phyloP scores from a whole-genome alignment of 192 early-diverging fungal species.

The Backusella liffmaniae region DNA sequence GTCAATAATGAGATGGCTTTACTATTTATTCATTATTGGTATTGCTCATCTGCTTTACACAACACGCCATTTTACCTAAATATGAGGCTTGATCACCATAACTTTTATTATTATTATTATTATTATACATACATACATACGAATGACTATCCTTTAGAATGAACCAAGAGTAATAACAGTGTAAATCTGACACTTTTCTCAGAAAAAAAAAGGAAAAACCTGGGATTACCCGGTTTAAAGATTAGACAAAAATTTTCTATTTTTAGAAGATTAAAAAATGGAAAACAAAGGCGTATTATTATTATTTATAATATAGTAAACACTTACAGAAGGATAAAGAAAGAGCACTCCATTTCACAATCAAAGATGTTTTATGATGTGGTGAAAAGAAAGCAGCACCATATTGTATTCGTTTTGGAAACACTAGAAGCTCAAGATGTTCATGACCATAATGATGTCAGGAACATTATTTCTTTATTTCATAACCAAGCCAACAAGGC shows the following conservation, averaged over 20 bases:
- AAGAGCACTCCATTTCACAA: not conserved
- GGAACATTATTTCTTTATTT: not conserved
- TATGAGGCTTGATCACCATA: no score
- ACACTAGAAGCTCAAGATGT: not conserved
- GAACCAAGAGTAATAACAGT: not conserved
- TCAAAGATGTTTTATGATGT: not conserved
- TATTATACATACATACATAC: not conserved
- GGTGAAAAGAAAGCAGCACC: not conserved
- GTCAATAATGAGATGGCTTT: not conserved
- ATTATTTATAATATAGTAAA: no score
- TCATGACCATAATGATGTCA: not conserved
- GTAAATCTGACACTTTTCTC: not conserved
- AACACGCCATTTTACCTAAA: not conserved
- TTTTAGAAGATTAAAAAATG: not conserved
- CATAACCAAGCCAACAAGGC: not conserved
- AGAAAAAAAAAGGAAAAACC: not conserved
- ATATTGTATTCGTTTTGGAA: not conserved
- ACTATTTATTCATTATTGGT: not conserved
- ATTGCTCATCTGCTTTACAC: not conserved
- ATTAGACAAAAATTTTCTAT: not conserved
- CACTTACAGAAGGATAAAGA: no score
- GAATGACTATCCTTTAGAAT: not conserved
- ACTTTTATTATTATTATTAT: no score
- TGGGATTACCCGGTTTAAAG: not conserved
- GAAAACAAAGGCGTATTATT: not conserved